Conservation (phyloP, 192 early-diverging fungal species). For the Backusella tuberculispora region DNA sequence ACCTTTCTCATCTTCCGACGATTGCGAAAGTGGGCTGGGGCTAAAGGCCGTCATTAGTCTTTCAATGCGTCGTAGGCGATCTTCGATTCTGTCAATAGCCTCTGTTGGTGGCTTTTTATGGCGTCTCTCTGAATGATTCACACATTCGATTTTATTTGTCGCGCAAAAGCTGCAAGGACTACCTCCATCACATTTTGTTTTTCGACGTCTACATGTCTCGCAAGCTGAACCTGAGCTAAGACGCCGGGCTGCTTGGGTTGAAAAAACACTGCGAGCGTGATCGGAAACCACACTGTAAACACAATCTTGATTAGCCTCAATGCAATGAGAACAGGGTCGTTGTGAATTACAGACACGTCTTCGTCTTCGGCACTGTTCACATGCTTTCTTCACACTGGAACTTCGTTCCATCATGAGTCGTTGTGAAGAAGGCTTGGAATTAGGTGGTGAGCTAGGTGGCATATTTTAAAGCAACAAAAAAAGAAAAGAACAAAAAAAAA, state of each 20-base stretch:
- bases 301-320: constrained; percentile 33
- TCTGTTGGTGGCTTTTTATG: constrained; percentile 26
- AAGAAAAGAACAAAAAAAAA: background rate
- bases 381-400: constrained; percentile 28
- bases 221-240: constrained; percentile 42
- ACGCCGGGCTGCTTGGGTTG: constrained; percentile 28
- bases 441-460: constrained; percentile 33
- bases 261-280: constrained; percentile 36
- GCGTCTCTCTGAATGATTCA: constrained; percentile 38
- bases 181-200: constrained; percentile 44
- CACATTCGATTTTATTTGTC: constrained; percentile 36
- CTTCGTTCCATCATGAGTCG: constrained; percentile 28
- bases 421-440: constrained; percentile 14
- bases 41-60: constrained; percentile 41
- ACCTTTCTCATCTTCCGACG: background rate
- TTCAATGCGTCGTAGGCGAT: constrained; percentile 41
- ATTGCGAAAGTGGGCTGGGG: constrained; percentile 33
- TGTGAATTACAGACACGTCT: constrained; percentile 38
- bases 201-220: constrained; percentile 42
- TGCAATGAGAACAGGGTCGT: constrained; percentile 38
- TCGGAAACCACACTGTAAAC: constrained; percentile 38
- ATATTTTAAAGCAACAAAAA: constrained; percentile 3
- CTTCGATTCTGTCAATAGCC: constrained; percentile 45
- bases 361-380: constrained; percentile 37
- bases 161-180: constrained; percentile 38